Conservation (phyloP, 2,329 filamentous ascomycete species). For the Penicillium sp. region DNA sequence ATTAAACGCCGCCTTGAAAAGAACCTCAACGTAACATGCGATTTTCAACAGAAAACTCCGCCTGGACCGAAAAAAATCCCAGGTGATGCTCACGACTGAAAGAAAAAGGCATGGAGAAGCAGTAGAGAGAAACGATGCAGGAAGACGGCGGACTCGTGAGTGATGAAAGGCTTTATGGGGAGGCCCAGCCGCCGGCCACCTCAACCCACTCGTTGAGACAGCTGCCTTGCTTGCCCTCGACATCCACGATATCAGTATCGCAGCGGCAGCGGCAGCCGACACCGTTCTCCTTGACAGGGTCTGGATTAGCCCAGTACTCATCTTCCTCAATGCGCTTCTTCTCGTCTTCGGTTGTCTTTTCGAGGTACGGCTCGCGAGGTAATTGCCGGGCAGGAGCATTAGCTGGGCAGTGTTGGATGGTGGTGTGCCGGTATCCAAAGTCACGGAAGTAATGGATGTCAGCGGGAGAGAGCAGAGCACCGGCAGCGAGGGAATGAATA, state of each 20-base stretch:
- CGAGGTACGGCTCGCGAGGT: slow-evolving; percentile 75
- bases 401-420: slow-evolving; percentile 96
- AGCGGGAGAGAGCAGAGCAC: slow-evolving; percentile 74
- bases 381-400: slow-evolving; percentile 90
- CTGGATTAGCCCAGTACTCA: slow-evolving; percentile 90
- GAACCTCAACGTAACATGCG: slow-evolving; percentile 36
- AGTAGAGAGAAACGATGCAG: slow-evolving; percentile 34
- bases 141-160: slow-evolving; percentile 20
- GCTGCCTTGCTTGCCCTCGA: slow-evolving; percentile 95
- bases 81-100: slow-evolving; percentile 39
- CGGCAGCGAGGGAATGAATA: slow-evolving; percentile 94
- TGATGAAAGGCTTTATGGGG: slow-evolving; percentile 46
- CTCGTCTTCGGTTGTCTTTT: slow-evolving; percentile 77
- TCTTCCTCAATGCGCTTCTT: slow-evolving; percentile 89
- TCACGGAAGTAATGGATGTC: slow-evolving; percentile 99
- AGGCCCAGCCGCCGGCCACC: slow-evolving; percentile 89
- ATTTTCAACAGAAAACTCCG: slow-evolving; percentile 37
- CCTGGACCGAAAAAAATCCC: slow-evolving; percentile 25
- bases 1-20: slow-evolving; percentile 41
- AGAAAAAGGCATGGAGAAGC: slow-evolving; percentile 33
- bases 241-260: slow-evolving; percentile 95
- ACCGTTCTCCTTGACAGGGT: slow-evolving; percentile 88
- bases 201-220: slow-evolving; percentile 97
- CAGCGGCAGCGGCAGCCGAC: slow-evolving; percentile 96
- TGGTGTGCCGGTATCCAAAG: slow-evolving; percentile 96